Evolutionary conservation across 495 filamentous ascomycete genomes (phyloP).

Genomic region (Pyrenula aspistea): DNA sequence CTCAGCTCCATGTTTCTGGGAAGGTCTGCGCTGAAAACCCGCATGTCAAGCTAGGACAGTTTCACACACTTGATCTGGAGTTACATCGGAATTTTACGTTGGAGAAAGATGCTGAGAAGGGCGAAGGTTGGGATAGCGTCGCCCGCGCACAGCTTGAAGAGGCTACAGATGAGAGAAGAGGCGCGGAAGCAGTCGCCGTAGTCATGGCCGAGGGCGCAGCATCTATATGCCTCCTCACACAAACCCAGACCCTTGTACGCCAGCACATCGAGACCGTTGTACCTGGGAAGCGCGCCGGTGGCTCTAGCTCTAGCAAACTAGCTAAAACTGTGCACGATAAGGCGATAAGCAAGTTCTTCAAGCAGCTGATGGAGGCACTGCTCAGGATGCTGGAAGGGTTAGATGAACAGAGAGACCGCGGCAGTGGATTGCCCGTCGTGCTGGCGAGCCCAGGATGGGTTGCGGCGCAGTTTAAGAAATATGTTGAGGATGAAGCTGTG

Average conservation of each 20-base stretch:
- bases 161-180: conserved; percentile 56
- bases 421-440: conserved; percentile 52
- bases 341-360: conserved; percentile 70
- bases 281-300: conserved; percentile 60
- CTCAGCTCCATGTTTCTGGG: conserved; percentile 75
- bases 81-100: conserved; percentile 78
- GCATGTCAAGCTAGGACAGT: conserved; percentile 68
- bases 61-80: conserved; percentile 87
- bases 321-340: conserved; percentile 15
- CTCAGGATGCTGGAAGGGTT: conserved; percentile 56
- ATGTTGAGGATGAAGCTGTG: conserved; percentile 60
- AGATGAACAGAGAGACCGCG: conserved; percentile 22
- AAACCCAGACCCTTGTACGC: conserved; percentile 77
- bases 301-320: conserved; percentile 12
- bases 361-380: conserved; percentile 62
- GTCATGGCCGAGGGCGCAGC: conserved; percentile 92
- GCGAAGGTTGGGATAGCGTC: conserved; percentile 79
- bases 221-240: conserved; percentile 87
- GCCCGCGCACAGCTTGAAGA: conserved; percentile 68
- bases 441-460: conserved; percentile 85
- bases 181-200: conserved; percentile 71
- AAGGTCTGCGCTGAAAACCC: conserved; percentile 73
- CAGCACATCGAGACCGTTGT: conserved; percentile 77
- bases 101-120: conserved; percentile 41
- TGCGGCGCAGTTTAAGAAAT: conserved; percentile 66